phyloP scores from a whole-genome alignment of 129 eudicot species.

The Helianthus annuus region HanXRQr2.0-SUNRISE NC_035438.2:32280525-32281024 shows the following conservation, averaged over 20 bases:
- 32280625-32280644: not conserved
- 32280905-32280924: constrained; percentile 91
- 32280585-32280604: not conserved
- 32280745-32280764: not conserved
- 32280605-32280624: not conserved
- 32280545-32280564: too few relatives aligned
- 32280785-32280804: not conserved
- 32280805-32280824: constrained; percentile 46
- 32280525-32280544: not conserved
- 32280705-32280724: not conserved
- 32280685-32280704: not conserved
- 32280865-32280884: constrained; percentile 56
- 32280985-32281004: too few relatives aligned
- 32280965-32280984: constrained; percentile 55
- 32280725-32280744: not conserved
- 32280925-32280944: constrained; percentile 90
- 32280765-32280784: not conserved
- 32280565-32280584: too few relatives aligned
- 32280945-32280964: constrained; percentile 82
- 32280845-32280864: constrained; percentile 73
- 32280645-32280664: not conserved
- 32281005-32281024: not conserved
- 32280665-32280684: not conserved
- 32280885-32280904: constrained; percentile 60
- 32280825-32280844: constrained; percentile 79